Conservation (phyloP, 345 rosid genomes). For the Dovyalis caffra region DNA sequence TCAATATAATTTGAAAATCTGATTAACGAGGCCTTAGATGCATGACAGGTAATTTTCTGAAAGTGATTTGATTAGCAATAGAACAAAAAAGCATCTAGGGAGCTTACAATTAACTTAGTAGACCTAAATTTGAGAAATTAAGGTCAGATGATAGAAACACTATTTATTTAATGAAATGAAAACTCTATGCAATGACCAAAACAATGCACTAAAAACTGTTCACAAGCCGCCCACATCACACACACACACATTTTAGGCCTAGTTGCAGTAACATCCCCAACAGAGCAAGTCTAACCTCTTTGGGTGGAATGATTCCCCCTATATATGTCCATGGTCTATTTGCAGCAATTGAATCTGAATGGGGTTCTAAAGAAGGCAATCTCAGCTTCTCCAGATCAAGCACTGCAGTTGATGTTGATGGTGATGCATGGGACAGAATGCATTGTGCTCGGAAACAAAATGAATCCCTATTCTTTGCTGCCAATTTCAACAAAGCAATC, state of each 20-base stretch:
- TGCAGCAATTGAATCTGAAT: slow-evolving; percentile 44
- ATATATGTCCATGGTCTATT: slow-evolving; percentile 63
- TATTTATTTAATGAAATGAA: background rate
- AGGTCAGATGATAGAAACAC: background rate
- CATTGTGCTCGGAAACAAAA: slow-evolving; percentile 59
- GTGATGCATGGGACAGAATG: slow-evolving; percentile 58
- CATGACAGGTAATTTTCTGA: background rate
- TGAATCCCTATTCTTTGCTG: slow-evolving; percentile 63
- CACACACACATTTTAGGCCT: background rate
- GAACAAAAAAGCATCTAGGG: background rate
- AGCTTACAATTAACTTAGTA: background rate
- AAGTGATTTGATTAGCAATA: background rate
- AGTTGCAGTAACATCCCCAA: background rate
- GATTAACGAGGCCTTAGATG: background rate
- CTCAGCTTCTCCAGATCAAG: slow-evolving; percentile 79
- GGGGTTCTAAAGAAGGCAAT: slow-evolving; percentile 63
- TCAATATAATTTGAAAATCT: background rate
- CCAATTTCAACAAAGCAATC: slow-evolving; percentile 28
- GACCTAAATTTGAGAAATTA: background rate
- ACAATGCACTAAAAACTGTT: background rate
- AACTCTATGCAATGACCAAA: background rate
- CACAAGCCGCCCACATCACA: too few species aligned
- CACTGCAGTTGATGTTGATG: slow-evolving; percentile 40
- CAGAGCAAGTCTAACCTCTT: slow-evolving; percentile 49
- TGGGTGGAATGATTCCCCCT: slow-evolving; percentile 46